Base-by-base conservation (phyloP, 2,329 filamentous ascomycete species). In the Xylaria arbuscula region DNA sequence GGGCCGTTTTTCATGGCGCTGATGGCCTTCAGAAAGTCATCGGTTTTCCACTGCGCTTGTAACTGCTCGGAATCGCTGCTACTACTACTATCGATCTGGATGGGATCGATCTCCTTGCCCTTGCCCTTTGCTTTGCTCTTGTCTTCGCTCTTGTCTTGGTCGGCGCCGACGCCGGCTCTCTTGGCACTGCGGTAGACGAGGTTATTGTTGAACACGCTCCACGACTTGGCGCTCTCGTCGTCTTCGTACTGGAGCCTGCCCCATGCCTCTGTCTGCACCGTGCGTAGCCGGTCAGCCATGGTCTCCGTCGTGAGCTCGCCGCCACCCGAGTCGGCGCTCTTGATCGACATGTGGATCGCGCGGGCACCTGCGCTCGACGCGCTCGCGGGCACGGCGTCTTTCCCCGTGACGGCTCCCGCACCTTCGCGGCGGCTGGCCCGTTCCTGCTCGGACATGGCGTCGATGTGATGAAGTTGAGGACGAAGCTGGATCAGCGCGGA, bases 401-500 rank as follows among this genome's bases (percentile, higher is more conserved):
- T 73, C 56, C 78, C 76, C 8, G 71, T 68, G 11, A 71, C 67
- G 5, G 79, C 71, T 79, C 82, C 67, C 8, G 64, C 64, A 45
- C 64, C 69, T 72, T 81, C 80, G 57, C 80, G 79, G 13, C 79
- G 76, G 15, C 80, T 77, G n/a, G 75, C 73, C 50, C 87, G 87
- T 42, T 92, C 89, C 64, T 93, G 86, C 75, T 98, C 93, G 55
- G 90, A 85, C 54, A 89, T 82, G 3, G 96, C 95, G 81, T 98
- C 96, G 73, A 98, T 86, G 81, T 98, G 94, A 81, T 97, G 93
- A 69, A 97, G 92, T 76, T 98, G 93, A 0, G 96, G 94, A 3
- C 94, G 92, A 76, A 99, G 89, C 78, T 97, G 93, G 50, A 97
- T 92, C 53, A 97, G 88, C 1, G 93, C 91, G 48, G 91, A 89